Percentiles rank a stretch among this genome's conserved stretches.
Conservation (phyloP, 257 asterid genomes). For the Petunia axillaris region DNA sequence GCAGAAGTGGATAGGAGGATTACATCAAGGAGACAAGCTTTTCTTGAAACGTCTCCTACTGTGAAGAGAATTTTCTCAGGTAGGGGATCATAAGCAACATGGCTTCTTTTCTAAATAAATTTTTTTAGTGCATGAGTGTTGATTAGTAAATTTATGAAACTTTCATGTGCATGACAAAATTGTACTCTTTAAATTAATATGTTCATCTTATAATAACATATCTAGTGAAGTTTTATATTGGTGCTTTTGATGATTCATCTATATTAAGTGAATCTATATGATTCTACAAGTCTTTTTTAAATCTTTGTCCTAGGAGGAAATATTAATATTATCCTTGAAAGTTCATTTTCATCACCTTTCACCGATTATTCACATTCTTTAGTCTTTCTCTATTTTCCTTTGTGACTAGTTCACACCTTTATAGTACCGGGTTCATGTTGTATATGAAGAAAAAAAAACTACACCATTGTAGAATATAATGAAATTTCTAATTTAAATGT, state of each 20-base stretch:
- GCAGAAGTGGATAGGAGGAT: slow-evolving; percentile 52
- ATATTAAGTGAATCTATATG: slow-evolving; percentile 26
- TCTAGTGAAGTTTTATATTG: slow-evolving; percentile 25
- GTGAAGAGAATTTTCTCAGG: slow-evolving; percentile 46
- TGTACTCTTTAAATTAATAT: neutral
- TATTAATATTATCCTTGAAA: neutral
- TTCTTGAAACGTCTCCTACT: slow-evolving; percentile 46
- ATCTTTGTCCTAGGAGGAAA: slow-evolving; percentile 22
- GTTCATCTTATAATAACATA: slow-evolving; percentile 27
- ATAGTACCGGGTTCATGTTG: neutral
- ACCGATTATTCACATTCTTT: neutral
- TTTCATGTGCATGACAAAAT: slow-evolving; percentile 37
- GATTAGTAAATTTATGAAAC: slow-evolving; percentile 22
- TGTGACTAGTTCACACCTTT: neutral
- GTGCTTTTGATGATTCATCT: slow-evolving; percentile 27
- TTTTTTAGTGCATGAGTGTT: neutral
- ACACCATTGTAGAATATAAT: neutral
- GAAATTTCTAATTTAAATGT: neutral
- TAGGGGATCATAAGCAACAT: slow-evolving; percentile 26
- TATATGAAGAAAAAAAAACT: neutral
- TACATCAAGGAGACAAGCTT: slow-evolving; percentile 46
- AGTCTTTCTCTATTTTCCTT: neutral
- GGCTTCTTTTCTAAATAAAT: neutral
- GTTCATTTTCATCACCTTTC: neutral
- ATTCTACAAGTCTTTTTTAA: slow-evolving; percentile 20